Base-by-base conservation (phyloP, 1,284 basidiomycete species). In the Bjerkandera adusta region DNA sequence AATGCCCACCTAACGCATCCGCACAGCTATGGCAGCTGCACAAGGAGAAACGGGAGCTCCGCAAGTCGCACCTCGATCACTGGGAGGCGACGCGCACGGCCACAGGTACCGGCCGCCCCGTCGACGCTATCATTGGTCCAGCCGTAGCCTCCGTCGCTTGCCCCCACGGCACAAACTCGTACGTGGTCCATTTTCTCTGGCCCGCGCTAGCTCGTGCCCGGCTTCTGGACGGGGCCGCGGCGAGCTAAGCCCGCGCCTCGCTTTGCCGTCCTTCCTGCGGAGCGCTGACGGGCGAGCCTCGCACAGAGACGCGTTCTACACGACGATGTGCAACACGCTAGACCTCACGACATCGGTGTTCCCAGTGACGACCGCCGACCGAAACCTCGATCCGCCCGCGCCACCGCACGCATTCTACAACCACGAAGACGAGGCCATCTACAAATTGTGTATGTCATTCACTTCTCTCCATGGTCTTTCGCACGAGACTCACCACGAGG, bases 81-180 rank as follows among this genome's bases (percentile, higher is more conserved):
- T 77, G 75, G 76, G 64, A 73, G 44, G 65, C 61, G 3, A 75
- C 75, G 0, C 57, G 52, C 5, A 47, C 47, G 5, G 26, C 43
- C 12, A 77, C 75, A 10, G 65, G 66, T 4, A 77, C 75, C 1
- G 73, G 73, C 3, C 59, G 76, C n/a, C 73, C 74, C 0, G 65
- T 76, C 16, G 74, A 76, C 51, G 68, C 71, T 0, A 63, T 76
- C 50, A 67, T 76, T 33, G 59, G 59, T 5, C 68, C 69, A 1
- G 67, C 56, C 0, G 67, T 62, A 6, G 62, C 64, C 2, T 67
- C 60, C 41, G 51, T 64, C 15, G 68, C 70, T 3, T 58, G 66
- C 13, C 70, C 69, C 16, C 71, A 70, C 43, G 68, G 67, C 7
- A 58, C 55, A 52, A 64, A 64, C 47, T 57, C 50, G 69, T 69